A percentile compares a stretch with the other conserved stretches of the same genome.
phyloP scores from a whole-genome alignment of 1,139 yeast species.

The Diutina mesorugosa region DNA sequence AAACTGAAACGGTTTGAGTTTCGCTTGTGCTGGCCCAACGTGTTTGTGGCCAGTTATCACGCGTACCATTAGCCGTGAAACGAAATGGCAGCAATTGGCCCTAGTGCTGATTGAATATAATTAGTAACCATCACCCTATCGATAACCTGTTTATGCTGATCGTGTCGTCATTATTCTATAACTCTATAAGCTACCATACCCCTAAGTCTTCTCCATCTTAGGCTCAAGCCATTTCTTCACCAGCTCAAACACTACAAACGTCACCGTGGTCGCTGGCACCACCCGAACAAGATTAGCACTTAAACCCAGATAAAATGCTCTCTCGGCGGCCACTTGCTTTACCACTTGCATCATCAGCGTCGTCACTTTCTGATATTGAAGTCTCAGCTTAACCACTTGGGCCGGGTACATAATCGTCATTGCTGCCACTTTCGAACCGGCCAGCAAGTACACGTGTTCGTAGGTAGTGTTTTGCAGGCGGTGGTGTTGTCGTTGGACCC shows the following conservation, averaged over 20 bases:
- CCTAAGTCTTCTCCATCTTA: constrained; percentile 1
- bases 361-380: constrained; percentile 37
- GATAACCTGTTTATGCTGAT: no score
- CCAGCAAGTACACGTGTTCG: constrained; percentile 55
- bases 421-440: constrained; percentile 57
- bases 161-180: no score
- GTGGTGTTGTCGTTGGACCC: constrained; percentile 7
- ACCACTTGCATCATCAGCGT: constrained; percentile 12
- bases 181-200: no score
- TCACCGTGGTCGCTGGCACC: constrained; percentile 63
- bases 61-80: no score
- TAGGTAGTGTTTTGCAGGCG: constrained; percentile 25
- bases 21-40: no score
- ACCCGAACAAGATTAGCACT: constrained; percentile 49
- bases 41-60: no score
- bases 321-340: constrained; percentile 15
- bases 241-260: constrained; percentile 54
- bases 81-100: no score
- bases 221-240: constrained; percentile 10
- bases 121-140: no score
- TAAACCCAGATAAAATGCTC: constrained; percentile 70
- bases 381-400: constrained; percentile 67
- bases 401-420: constrained; percentile 68
- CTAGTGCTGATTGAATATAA: no score
- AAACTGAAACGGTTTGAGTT: no score